Base-by-base conservation (phyloP, 371 early-diverging fungal species). In the Mortierella sp. region DNA sequence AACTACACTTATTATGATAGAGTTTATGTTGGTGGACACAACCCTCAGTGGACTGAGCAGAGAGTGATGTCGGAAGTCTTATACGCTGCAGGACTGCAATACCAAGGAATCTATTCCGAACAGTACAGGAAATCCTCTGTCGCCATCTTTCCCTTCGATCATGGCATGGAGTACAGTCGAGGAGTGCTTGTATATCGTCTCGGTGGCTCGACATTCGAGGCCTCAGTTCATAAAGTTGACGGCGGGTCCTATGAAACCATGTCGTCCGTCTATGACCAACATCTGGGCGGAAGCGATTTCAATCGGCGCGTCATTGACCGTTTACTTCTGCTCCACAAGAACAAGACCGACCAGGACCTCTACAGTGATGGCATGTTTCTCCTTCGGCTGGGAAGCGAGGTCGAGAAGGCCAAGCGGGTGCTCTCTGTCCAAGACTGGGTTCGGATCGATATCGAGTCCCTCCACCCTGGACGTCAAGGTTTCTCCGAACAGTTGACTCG, bases 281-380 rank as follows among this genome's bases (percentile, higher is more conserved):
- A 94, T 85, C 85, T 94, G 64, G 96, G 97, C 56, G 97, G 97
- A 75, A 94, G 94, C 83, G 94, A 96, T 83, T 91, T 95, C 76
- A 94, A 95, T 86, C 87, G 90, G 84, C 82, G 86, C 57, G 81
- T 96, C 54, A 88, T 91, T 60, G 82, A 83, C 80, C 80, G 89
- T 83, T 94, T 95, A 73, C 60, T 75, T 52, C 80, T 83, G 57
- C 86, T 87, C 80, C 91, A 93, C 84, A 89, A 92, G 84, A 85
- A 87, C 82, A 89, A 91, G 85, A 64, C 79, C 75, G 84, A 87
- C 82, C 81, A 86, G 73, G 92, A 93, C 81, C 76, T 92, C 52
- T 72, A 84, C 67, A 81, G 81, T 79, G 90, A 93, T 79, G 82
- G 90, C 57, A 88, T 87, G 55, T 85, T 93, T 60, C 85, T 91